A percentile compares a stretch with the other conserved stretches of the same genome.
Conservation (phyloP, 495 filamentous ascomycete species). For the Xylaria palmicola region DNA sequence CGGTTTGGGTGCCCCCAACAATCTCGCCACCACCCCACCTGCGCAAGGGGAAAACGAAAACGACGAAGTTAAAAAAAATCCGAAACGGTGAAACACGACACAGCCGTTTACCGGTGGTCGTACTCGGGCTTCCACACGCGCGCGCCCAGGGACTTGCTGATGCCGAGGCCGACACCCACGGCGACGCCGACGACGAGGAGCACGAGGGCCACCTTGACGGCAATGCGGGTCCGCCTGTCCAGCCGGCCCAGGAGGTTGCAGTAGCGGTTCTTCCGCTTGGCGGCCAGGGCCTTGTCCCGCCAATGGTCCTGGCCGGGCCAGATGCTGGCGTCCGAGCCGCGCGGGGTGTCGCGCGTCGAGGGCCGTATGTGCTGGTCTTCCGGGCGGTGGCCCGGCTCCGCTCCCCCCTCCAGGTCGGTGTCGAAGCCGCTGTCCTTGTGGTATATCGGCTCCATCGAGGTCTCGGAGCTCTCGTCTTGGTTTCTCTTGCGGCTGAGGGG, state of each 20-base stretch:
- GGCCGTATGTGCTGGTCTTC: constrained; percentile 7
- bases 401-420: constrained; percentile 49
- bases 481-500: constrained; percentile 26
- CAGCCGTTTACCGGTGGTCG: constrained; percentile 3
- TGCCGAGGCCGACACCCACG: constrained; percentile 47
- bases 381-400: constrained; percentile 31
- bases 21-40: no score
- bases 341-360: not conserved
- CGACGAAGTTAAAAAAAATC: no score
- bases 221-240: constrained; percentile 48
- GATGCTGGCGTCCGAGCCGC: constrained; percentile 42
- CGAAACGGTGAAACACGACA: not conserved
- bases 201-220: constrained; percentile 42
- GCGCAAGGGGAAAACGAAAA: no score
- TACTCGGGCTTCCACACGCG: constrained; percentile 41
- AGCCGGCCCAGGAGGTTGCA: constrained; percentile 45
- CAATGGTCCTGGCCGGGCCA: constrained; percentile 54
- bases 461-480: constrained; percentile 14
- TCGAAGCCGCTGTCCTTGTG: constrained; percentile 45
- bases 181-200: constrained; percentile 47
- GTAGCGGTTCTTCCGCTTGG: constrained; percentile 43
- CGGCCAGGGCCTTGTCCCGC: constrained; percentile 46
- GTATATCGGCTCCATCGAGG: constrained; percentile 33
- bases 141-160: constrained; percentile 51
- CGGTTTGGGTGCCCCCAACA: no score